Base-by-base conservation (phyloP, 2,329 filamentous ascomycete genomes). In the Coniella lustricola region DNA sequence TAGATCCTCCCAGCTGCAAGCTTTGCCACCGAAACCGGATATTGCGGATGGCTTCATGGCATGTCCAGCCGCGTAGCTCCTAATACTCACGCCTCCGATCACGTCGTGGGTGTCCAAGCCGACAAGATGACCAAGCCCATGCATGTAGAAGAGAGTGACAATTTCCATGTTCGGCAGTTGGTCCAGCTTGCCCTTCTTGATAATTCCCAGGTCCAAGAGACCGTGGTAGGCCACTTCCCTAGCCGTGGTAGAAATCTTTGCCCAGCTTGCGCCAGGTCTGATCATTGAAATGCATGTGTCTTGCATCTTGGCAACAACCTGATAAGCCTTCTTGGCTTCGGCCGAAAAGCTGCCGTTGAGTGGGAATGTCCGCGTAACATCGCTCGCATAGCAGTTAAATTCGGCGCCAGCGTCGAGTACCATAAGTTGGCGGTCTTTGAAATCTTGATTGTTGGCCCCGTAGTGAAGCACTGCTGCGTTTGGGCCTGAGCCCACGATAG, bases 401-500 rank as follows among this genome's bases (percentile, higher is more conserved):
- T 97, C 91, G 56, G 83, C 85, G 2, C 89, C 90, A 1, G 91
- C 90, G 62, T 98, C 91, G 4, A 98, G 72, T 17, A 94, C 82
- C 29, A 97, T 70, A 25, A 90, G 75, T 60, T 90, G 81, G 49
- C 83, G 77, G 21, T 83, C 81, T 3, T 69, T 68, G 16, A 97
- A 76, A 1, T 81, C 67, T 57, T 85, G 77, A 59, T 94, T 76
- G 62, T 98, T 97, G 46, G 77, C 79, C 37, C 79, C 77, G 64
- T 98, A 98, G 66, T 98, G 93, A 35, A 97, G 72, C 0, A 87
- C 90, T 13, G 85, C 82, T 5, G 86, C 90, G 60, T 93, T 93
- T n/a, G 73, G 62, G 1, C 91, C 91, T 1, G 85, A 81, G 2
- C 87, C 91, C 39, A 87, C 88, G 57, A 98, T 96, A n/a, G 90